phyloP scores from a whole-genome alignment of 169 alveolate genomes.

The Eimeria mitis region DNA sequence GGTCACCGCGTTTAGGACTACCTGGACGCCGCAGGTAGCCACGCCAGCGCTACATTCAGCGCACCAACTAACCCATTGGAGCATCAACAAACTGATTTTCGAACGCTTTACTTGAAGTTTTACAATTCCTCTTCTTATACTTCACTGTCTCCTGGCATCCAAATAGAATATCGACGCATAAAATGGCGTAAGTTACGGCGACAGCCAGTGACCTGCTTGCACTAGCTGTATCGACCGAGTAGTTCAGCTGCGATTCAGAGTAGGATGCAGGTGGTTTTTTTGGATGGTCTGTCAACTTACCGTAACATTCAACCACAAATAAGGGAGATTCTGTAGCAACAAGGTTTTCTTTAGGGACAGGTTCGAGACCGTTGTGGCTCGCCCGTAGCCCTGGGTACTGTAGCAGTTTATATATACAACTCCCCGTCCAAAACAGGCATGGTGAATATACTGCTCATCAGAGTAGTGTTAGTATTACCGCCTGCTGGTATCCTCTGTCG shows the following conservation, averaged over 20 bases:
- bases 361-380: not conserved
- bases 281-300: too few relatives aligned
- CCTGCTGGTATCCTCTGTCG: not conserved
- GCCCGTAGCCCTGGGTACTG: not conserved
- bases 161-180: not conserved
- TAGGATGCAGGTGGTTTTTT: not conserved
- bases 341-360: not conserved
- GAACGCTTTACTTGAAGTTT: not conserved
- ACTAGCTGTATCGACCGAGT: not conserved
- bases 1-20: not conserved
- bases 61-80: not conserved
- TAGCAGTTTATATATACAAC: too few relatives aligned
- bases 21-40: not conserved
- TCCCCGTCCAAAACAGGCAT: not conserved
- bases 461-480: not conserved
- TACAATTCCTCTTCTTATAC: not conserved
- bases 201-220: not conserved
- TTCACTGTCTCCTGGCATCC: not conserved
- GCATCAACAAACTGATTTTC: not conserved
- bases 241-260: not conserved
- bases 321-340: not conserved
- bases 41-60: not conserved
- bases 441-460: not conserved
- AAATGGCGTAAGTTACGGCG: slow-evolving; percentile 17
- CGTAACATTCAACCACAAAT: not conserved